Evolutionary conservation across 345 rosid species (phyloP).

Genomic region (Gynandropsis gynandra): DNA sequence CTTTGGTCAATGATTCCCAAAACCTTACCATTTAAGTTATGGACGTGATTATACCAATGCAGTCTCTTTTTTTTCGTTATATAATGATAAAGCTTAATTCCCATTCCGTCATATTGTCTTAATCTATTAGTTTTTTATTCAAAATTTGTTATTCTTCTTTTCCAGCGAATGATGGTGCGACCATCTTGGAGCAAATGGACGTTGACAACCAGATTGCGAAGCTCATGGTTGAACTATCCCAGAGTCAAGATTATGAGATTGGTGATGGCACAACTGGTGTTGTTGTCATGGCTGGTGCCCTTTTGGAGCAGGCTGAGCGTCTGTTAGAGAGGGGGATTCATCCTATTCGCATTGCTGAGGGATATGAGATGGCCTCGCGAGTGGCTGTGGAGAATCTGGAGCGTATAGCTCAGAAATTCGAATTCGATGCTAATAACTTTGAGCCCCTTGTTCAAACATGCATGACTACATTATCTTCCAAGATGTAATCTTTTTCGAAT

Average conservation of each 20-base stretch:
- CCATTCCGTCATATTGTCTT: no score
- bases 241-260: constrained; percentile 96
- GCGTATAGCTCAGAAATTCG: constrained; percentile 68
- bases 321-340: constrained; percentile 90
- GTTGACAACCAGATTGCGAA: constrained; percentile 96
- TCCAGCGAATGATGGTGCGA: constrained; percentile 96
- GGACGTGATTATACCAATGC: no score
- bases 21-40: no score
- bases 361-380: constrained; percentile 86
- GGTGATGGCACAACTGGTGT: constrained; percentile 99
- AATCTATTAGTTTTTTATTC: no score
- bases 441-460: constrained; percentile 88
- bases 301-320: constrained; percentile 91
- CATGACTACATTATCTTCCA: constrained; percentile 92
- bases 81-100: no score
- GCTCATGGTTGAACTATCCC: constrained; percentile 83
- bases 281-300: constrained; percentile 95
- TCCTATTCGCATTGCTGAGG: constrained; percentile 92
- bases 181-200: constrained; percentile 98
- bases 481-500: constrained; percentile 45
- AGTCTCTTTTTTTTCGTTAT: no score
- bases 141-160: not conserved
- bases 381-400: constrained; percentile 81
- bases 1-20: no score
- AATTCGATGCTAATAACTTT: constrained; percentile 42